Conservation (phyloP, 306 rosid species). For the Vachellia pachyceras region DNA sequence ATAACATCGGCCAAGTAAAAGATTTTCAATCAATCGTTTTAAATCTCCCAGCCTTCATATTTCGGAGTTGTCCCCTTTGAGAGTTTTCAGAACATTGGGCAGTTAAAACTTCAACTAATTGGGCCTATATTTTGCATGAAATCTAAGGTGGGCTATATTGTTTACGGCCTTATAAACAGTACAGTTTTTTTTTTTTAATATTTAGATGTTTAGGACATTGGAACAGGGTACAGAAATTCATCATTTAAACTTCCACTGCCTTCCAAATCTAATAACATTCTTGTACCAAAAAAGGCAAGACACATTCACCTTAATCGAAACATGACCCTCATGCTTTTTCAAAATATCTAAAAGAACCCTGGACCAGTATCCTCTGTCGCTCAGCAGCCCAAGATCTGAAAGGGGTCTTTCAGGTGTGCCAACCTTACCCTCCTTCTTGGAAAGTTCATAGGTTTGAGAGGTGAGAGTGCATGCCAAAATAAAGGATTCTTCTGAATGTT, state of each 20-base stretch:
- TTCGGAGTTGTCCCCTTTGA: background rate
- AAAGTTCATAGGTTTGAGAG: conserved; percentile 93
- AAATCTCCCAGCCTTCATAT: background rate
- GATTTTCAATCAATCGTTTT: background rate
- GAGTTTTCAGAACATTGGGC: too few relatives aligned
- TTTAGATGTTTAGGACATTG: background rate
- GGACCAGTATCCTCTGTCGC: conserved; percentile 99
- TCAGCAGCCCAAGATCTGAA: conserved; percentile 90
- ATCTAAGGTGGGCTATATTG: background rate
- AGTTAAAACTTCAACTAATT: too few relatives aligned
- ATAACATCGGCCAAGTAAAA: background rate
- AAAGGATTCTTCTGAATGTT: conserved; percentile 76
- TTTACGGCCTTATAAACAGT: background rate
- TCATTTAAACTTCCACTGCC: background rate
- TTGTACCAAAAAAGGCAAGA: background rate
- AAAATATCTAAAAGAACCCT: conserved; percentile 90
- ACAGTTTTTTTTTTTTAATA: too few relatives aligned
- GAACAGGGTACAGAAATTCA: background rate
- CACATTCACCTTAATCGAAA: conserved; percentile 78
- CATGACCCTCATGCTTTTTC: conserved; percentile 77
- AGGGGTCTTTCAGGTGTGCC: conserved; percentile 99
- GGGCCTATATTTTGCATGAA: background rate
- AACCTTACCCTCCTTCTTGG: conserved; percentile 95
- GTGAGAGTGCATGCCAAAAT: conserved; percentile 73
- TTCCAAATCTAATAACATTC: background rate